Conservation (phyloP, 352 stramenopile genomes). For the Phytophthora citricola region DNA sequence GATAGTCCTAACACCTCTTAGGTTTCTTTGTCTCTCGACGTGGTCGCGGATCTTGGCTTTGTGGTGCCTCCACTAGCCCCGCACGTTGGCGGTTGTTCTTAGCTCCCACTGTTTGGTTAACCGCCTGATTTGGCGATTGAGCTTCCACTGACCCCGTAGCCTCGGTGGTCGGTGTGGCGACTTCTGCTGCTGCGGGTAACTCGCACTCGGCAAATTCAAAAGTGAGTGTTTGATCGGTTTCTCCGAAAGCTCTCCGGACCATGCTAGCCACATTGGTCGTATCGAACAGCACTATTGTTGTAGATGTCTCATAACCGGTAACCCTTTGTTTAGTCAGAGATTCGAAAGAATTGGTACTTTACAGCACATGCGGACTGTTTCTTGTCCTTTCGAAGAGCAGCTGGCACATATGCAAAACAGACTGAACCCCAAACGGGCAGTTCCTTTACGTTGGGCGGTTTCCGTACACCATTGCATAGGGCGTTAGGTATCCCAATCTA, state of each 20-base stretch:
- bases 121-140: background rate
- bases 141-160: background rate
- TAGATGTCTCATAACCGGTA: conserved; percentile 15
- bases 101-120: background rate
- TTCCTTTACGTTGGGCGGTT: background rate
- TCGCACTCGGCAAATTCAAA: conserved; percentile 5
- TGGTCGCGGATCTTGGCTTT: conserved; percentile 2
- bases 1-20: conserved; percentile 13
- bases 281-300: conserved; percentile 22
- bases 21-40: conserved; percentile 13
- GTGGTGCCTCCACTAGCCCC: background rate
- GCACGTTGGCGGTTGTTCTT: background rate
- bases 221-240: conserved; percentile 2
- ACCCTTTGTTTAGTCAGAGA: conserved; percentile 14
- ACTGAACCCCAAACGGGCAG: conserved; percentile 7
- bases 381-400: conserved; percentile 4
- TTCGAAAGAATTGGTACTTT: conserved; percentile 8
- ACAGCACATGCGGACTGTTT: conserved; percentile 4
- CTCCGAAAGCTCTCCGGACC: conserved; percentile 5
- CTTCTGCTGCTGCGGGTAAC: background rate
- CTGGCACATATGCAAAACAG: conserved; percentile 12
- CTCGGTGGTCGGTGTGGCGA: background rate
- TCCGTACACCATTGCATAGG: conserved; percentile 4
- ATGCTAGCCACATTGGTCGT: conserved; percentile 9
- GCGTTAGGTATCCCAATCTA: conserved; percentile 3